These are phyloP conservation scores for Aspergillus pseudonomiae DNA, from an alignment of 2,329 filamentous ascomycete species.

Conservation along the genomic window DNA sequence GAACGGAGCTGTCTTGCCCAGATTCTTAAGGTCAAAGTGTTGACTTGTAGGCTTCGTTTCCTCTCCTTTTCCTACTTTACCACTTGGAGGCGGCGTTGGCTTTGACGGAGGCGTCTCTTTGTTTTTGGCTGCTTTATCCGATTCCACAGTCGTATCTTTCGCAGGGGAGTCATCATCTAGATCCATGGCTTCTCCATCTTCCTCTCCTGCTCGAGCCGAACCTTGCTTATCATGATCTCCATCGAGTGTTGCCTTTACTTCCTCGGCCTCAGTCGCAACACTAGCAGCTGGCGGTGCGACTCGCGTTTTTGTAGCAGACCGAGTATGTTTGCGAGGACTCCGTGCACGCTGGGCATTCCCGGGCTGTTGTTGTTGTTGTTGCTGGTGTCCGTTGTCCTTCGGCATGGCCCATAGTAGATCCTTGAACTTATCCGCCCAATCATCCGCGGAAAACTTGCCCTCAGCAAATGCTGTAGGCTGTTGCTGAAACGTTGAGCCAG, in stretches of 20 bases:
- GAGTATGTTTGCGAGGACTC: slow-evolving; percentile 38
- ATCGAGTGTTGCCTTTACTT: slow-evolving; percentile 36
- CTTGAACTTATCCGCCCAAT: slow-evolving; percentile 43
- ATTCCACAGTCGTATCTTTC: slow-evolving; percentile 8
- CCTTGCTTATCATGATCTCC: slow-evolving; percentile 20
- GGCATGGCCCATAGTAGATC: slow-evolving; percentile 38
- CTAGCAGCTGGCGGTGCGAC: slow-evolving; percentile 37
- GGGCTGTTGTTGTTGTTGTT: slow-evolving; percentile 16
- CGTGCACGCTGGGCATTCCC: slow-evolving; percentile 30
- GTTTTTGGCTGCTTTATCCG: slow-evolving; percentile 13
- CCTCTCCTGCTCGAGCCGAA: slow-evolving; percentile 19
- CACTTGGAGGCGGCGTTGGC: slow-evolving; percentile 12
- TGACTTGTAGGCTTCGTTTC: slow-evolving; percentile 18
- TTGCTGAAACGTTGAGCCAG: slow-evolving; percentile 26
- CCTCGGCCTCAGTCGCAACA: slow-evolving; percentile 44
- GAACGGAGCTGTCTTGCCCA: slow-evolving; percentile 55
- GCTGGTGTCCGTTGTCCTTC: slow-evolving; percentile 29
- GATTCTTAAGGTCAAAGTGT: slow-evolving; percentile 52
- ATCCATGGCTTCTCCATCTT: slow-evolving; percentile 49
- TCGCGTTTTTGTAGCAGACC: slow-evolving; percentile 30
- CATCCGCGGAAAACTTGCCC: slow-evolving; percentile 41
- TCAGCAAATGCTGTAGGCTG: slow-evolving; percentile 35
- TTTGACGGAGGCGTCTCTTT: slow-evolving; percentile 19
- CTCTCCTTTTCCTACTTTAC: slow-evolving; percentile 9
- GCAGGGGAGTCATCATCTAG: slow-evolving; percentile 44